Evolutionary conservation across 2,329 filamentous ascomycete genomes (phyloP), one percentile per base, ranked within the genome.

Genomic region (Botryotinia convoluta): DNA sequence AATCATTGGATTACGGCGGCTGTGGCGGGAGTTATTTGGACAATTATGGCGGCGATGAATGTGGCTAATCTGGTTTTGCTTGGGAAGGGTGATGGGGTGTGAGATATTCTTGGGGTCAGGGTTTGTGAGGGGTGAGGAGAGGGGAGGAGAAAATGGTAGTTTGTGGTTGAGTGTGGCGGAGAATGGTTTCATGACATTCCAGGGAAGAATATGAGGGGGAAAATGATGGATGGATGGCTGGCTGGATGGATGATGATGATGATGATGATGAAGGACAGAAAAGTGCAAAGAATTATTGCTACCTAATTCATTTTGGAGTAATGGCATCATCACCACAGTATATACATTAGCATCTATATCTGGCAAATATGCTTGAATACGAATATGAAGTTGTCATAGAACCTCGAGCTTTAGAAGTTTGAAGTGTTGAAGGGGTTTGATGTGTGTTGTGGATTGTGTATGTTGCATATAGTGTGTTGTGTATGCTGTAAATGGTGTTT

Each of bases 21-120:
- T 0, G 75, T 94, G 74, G 88, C 88, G 1, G 81, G 89, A 0
- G 92, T 95, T 90, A 95, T 95, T 80, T 85, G 94, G n/a, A 91
- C 92, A 0, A 87, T 93, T 74, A 80, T 95, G 77, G 70, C 70
- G 14, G 81, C 89, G 0, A 92, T 95, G 91, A 95, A 95, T 80
- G 85, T 94, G n/a, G 91, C 92, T 0, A 87, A 93, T 75, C 80
- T 95, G 76, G 92, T 93, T 4, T 81, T 95, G 14, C 79, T 93
- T 78, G 91, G 89, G 4, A 78, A 78, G 68, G 78, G 78, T 22
- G 73, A 76, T 44, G 62, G 39, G 0, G 32, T 8, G 3, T 72
- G 35, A 37, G 59, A n/a, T 42, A 1, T n/a, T 54, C 2, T 61
- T 65, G 22, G 22, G 44, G 32, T 4, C 26, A 8, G 14, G 12